Percentiles rank a stretch among this genome's conserved stretches.
phyloP scores from a whole-genome alignment of 257 asterid genomes.

The Leptodermis oblonga region DNA sequence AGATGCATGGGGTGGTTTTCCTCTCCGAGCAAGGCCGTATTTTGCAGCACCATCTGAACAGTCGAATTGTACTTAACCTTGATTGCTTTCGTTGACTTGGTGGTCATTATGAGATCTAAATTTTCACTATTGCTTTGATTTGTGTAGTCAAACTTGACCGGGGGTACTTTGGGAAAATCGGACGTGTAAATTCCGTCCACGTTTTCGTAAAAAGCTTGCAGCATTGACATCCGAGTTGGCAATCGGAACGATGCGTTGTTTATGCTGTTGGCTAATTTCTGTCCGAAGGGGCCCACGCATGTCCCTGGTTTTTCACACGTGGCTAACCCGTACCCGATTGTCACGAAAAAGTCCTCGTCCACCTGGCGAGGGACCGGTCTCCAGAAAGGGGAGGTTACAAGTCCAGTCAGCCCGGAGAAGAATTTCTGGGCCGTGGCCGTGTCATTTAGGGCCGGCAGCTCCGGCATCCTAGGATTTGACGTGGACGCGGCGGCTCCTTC shows the following conservation, averaged over 20 bases:
- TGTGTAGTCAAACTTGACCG: slow-evolving; percentile 20
- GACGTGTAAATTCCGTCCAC: slow-evolving; percentile 17
- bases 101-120: slow-evolving; percentile 11
- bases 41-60: slow-evolving; percentile 22
- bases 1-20: slow-evolving; percentile 32
- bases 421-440: slow-evolving; percentile 63
- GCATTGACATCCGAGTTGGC: slow-evolving; percentile 41
- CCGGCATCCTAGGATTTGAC: slow-evolving; percentile 54
- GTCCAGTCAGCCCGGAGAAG: slow-evolving; percentile 45
- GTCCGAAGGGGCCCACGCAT: slow-evolving; percentile 46
- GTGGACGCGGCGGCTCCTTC: background rate
- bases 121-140: background rate
- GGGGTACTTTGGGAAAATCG: slow-evolving; percentile 21
- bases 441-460: slow-evolving; percentile 63
- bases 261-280: slow-evolving; percentile 55
- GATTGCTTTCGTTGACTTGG: slow-evolving; percentile 22
- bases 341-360: slow-evolving; percentile 56
- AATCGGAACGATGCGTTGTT: slow-evolving; percentile 63
- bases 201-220: slow-evolving; percentile 42
- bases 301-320: slow-evolving; percentile 38
- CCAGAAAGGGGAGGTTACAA: slow-evolving; percentile 50
- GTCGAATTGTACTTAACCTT: slow-evolving; percentile 22
- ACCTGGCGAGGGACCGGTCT: slow-evolving; percentile 34
- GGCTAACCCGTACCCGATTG: slow-evolving; percentile 50
- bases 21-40: slow-evolving; percentile 12